Conservation (phyloP, 78 protist species). For the Pigoraptor vietnamica region DNA sequence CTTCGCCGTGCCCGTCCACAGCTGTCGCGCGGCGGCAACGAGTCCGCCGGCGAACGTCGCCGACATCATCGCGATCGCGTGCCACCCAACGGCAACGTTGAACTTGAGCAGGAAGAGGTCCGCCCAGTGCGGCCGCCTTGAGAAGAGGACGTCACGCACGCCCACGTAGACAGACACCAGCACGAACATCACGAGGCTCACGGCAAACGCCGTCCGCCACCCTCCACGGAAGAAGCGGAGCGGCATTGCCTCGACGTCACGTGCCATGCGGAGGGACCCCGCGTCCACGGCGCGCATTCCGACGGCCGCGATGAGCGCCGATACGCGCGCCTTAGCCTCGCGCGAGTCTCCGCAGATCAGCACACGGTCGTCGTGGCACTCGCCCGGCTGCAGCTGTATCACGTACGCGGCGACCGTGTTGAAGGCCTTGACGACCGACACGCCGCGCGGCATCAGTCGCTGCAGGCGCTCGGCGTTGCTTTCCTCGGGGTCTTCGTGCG, state of each 20-base stretch:
- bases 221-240: neutral
- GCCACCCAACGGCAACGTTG: neutral
- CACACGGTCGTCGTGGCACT: neutral
- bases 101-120: neutral
- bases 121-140: neutral
- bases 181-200: neutral
- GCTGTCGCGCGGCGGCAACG: neutral
- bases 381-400: neutral
- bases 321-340: neutral
- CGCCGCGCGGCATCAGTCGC: neutral
- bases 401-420: neutral
- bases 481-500: no score
- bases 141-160: neutral
- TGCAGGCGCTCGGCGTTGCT: neutral
- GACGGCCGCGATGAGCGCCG: neutral
- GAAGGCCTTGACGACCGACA: neutral
- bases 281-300: neutral
- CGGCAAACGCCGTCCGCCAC: neutral
- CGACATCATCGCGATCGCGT: neutral
- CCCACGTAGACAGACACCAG: neutral
- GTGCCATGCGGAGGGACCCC: neutral
- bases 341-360: neutral
- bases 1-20: neutral
- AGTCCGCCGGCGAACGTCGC: neutral
- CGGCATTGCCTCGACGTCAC: neutral